Percentiles rank a stretch among this genome's conserved stretches.
Evolutionary conservation across 2,329 filamentous ascomycete species (phyloP).

Genomic region (Calonectria pseudoturangicola): DNA sequence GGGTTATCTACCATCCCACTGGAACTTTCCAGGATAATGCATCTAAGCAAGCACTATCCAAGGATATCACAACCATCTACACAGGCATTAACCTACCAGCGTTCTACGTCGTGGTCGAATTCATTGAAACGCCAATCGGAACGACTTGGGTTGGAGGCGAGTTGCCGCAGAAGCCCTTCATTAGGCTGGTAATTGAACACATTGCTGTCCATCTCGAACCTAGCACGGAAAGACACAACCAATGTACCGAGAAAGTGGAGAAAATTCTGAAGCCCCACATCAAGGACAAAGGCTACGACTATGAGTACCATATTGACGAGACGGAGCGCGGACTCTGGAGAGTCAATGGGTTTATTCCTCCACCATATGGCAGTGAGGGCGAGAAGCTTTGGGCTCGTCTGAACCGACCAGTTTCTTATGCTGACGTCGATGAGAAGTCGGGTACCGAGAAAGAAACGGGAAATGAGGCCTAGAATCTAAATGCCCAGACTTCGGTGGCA

Average conservation of each 20-base stretch:
- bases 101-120: constrained; percentile 1
- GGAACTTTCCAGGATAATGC: constrained; percentile 8
- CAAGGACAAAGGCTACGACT: constrained; percentile 6
- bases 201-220: background rate
- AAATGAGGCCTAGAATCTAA: background rate
- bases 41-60: background rate
- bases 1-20: constrained; percentile 1
- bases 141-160: background rate
- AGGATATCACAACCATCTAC: background rate
- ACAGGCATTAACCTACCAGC: background rate
- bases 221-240: background rate
- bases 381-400: constrained; percentile 7
- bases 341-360: background rate
- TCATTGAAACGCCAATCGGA: background rate
- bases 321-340: constrained; percentile 20
- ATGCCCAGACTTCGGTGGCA: background rate
- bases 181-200: background rate
- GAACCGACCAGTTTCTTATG: background rate
- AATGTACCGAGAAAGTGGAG: background rate
- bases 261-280: constrained; percentile 2
- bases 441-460: too few relatives aligned
- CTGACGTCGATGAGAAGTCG: background rate
- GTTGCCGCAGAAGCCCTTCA: background rate
- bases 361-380: background rate
- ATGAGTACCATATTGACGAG: constrained; percentile 19